Evolutionary conservation across 768 basidiomycete genomes (phyloP).

Genomic region (Collybiopsis confluens): DNA sequence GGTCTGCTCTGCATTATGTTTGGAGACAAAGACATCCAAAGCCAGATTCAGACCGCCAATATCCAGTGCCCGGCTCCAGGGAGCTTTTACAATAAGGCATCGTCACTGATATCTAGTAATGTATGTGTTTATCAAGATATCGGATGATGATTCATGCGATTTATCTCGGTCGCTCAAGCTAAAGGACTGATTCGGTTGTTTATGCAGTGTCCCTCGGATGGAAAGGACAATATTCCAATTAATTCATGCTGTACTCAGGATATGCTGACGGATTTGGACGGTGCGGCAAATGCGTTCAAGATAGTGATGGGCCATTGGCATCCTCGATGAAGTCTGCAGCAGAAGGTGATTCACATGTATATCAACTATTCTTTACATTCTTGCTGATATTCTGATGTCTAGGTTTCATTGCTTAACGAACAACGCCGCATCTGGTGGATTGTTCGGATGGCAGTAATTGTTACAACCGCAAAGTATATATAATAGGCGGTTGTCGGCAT

Average conservation of each 20-base stretch:
- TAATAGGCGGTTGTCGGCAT: no score
- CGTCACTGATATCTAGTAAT: background rate
- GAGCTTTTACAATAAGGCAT: background rate
- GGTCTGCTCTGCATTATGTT: background rate
- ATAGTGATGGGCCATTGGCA: background rate
- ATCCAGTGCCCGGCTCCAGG: background rate
- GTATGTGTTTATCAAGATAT: background rate
- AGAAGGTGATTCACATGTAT: no score
- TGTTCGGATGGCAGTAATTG: no score
- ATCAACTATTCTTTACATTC: no score
- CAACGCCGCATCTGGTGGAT: no score
- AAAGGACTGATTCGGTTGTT: background rate
- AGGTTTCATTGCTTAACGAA: no score
- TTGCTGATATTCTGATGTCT: no score
- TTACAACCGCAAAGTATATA: no score
- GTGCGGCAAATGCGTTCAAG: background rate
- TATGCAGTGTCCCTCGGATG: background rate
- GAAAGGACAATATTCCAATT: background rate
- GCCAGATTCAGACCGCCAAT: background rate
- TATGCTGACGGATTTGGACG: conserved; percentile 1
- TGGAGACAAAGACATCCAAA: background rate
- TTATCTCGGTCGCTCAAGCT: background rate
- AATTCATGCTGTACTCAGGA: conserved; percentile 1
- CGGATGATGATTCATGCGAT: background rate
- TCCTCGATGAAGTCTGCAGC: background rate